A percentile compares a stretch with the other conserved stretches of the same genome.
Conservation (phyloP, 148 eudicot species). For the Cornus florida region DNA sequence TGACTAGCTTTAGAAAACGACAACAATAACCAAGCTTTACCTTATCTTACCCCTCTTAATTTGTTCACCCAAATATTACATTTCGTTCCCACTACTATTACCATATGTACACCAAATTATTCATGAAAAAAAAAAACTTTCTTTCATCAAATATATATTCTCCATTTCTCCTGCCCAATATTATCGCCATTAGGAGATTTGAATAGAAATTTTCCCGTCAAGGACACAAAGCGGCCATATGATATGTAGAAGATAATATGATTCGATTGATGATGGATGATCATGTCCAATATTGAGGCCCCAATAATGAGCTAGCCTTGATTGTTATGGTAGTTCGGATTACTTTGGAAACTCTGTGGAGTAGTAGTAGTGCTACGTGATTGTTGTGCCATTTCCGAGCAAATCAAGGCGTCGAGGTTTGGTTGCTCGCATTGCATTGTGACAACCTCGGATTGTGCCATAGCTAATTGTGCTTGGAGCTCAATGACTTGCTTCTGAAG, state of each 20-base stretch:
- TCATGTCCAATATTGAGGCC: constrained; percentile 17
- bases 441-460: constrained; percentile 48
- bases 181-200: constrained; percentile 7
- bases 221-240: no score
- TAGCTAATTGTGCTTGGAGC: constrained; percentile 62
- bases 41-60: no score
- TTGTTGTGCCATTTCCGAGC: constrained; percentile 39
- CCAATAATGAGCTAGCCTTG: constrained; percentile 1
- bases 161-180: no score
- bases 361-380: constrained; percentile 3
- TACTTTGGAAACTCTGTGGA: constrained; percentile 6
- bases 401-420: constrained; percentile 34
- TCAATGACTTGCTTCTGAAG: constrained; percentile 63
- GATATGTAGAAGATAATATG: no score
- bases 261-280: no score
- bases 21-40: no score
- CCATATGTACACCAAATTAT: no score
- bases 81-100: no score
- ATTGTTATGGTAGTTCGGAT: constrained; percentile 2
- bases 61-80: no score
- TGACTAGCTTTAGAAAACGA: no score
- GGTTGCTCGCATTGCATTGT: constrained; percentile 48
- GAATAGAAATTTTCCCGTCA: neutral
- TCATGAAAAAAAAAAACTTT: no score
- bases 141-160: neutral